Base-by-base conservation (phyloP, 2,329 filamentous ascomycete species). In the Calonectria montana region DNA sequence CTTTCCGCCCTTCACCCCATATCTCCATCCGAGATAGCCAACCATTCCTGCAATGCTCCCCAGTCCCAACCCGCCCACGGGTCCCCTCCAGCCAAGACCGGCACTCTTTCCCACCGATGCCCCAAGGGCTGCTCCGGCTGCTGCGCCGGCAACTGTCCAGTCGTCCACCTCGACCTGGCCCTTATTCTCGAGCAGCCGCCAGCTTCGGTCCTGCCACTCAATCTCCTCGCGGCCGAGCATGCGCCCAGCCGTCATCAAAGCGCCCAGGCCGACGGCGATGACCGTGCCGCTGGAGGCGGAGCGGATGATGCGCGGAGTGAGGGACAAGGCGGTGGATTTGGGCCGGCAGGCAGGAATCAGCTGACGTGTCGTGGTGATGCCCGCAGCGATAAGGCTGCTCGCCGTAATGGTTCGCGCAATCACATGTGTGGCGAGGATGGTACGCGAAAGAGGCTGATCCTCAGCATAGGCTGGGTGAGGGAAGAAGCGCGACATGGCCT, bases 151-250 rank as follows among this genome's bases (percentile, higher is more conserved):
- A 21, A 87, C 83, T 23, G 86, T 88, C 85, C 86, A 91, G 76
- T 89, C 88, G 78, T 92, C 91, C 61, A 85, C 86, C 75, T 89
- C 85, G 0, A 89, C 77, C 83, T 93, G 91, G 0, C 88, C 87
- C 47, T 82, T 79, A 73, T 89, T 92, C 81, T 89, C 89, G 50
- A 91, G 75, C 62, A 93, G 78, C 35, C 91, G 83, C 90, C 91
- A 93, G 68, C 87, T 87, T 21, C 91, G 85, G 78, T 93, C 91
- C 77, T 88, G 82, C 91, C 91, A 93, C 80, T 93, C 91, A 37
- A 93, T 89, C 47, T 87, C 84, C 74, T 90, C 86, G 18, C 85
- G 84, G 0, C 88, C 89, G 65, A 82, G 82, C 91, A 93, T 92
- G 2, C 87, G 83, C 0, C 78, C 83, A 31, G 82, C 79, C 4